phyloP scores from a whole-genome alignment of 2,329 filamentous ascomycete species.

The Neonectria ditissima region DNA sequence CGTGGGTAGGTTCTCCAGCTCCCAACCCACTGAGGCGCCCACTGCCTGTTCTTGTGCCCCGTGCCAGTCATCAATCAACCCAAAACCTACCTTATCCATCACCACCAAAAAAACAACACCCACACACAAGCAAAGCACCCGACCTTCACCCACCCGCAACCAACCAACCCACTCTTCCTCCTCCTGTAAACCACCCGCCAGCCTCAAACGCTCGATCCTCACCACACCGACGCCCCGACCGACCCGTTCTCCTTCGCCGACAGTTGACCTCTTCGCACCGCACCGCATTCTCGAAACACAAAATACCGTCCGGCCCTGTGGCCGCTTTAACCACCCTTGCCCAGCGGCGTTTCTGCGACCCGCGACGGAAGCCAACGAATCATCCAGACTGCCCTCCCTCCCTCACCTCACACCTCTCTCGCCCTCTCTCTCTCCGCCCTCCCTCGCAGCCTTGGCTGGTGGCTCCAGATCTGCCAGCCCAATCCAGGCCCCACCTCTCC shows the following conservation, averaged over 20 bases:
- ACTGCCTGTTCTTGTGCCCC: not conserved
- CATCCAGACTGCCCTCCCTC: slow-evolving; percentile 28
- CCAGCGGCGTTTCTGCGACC: slow-evolving; percentile 19
- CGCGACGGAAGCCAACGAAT: slow-evolving; percentile 27
- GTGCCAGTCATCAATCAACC: slow-evolving; percentile 23
- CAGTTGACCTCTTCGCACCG: not conserved
- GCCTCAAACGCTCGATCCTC: not conserved
- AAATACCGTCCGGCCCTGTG: not conserved
- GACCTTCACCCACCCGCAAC: not conserved
- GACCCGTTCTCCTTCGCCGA: not conserved
- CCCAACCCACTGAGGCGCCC: not conserved
- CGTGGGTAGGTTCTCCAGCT: not conserved
- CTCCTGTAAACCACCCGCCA: slow-evolving; percentile 1
- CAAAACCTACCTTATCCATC: slow-evolving; percentile 17
- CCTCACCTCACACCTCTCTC: slow-evolving; percentile 11
- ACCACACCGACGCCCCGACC: not conserved
- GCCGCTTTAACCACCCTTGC: slow-evolving; percentile 4
- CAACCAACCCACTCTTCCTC: slow-evolving; percentile 1
- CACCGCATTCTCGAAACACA: slow-evolving; percentile 1
- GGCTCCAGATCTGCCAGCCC: slow-evolving; percentile 20
- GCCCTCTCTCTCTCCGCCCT: slow-evolving; percentile 20
- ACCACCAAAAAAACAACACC: slow-evolving; percentile 16
- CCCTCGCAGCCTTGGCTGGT: slow-evolving; percentile 27
- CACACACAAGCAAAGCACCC: slow-evolving; percentile 7
- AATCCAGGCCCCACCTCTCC: not conserved